Evolutionary conservation across 306 rosid species (phyloP).

Genomic region (Senna tora): DNA sequence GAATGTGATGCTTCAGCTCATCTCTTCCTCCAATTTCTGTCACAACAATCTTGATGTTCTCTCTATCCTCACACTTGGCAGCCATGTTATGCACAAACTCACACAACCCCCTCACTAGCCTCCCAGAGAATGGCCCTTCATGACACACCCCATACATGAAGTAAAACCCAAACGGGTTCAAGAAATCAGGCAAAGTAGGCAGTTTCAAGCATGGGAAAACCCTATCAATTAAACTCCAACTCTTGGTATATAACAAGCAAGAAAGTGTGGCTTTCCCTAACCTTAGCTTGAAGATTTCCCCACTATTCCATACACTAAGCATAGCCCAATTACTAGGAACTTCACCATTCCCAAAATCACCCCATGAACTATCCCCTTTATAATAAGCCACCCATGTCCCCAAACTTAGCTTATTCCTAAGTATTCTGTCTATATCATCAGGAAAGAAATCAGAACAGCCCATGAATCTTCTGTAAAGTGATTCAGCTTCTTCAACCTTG

Average conservation of each 20-base stretch:
- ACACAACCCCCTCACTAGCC: conserved; percentile 67
- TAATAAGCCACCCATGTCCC: conserved; percentile 91
- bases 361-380: conserved; percentile 47
- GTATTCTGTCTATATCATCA: conserved; percentile 63
- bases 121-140: conserved; percentile 78
- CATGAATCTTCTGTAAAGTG: conserved; percentile 71
- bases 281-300: conserved; percentile 70
- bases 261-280: conserved; percentile 73
- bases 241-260: conserved; percentile 65
- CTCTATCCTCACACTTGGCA: conserved; percentile 41
- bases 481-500: conserved; percentile 76
- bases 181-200: conserved; percentile 67
- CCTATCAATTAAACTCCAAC: conserved; percentile 64
- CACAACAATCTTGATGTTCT: conserved; percentile 68
- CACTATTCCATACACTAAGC: conserved; percentile 91
- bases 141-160: conserved; percentile 79
- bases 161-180: conserved; percentile 83
- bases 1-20: conserved; percentile 62
- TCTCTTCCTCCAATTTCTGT: conserved; percentile 76
- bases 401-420: conserved; percentile 69
- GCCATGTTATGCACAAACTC: conserved; percentile 81
- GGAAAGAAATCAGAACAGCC: conserved; percentile 76
- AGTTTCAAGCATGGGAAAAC: conserved; percentile 81
- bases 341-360: conserved; percentile 48
- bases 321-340: conserved; percentile 76